Conservation (phyloP, 2,329 filamentous ascomycete species). For the Fusarium subglutinans region DNA sequence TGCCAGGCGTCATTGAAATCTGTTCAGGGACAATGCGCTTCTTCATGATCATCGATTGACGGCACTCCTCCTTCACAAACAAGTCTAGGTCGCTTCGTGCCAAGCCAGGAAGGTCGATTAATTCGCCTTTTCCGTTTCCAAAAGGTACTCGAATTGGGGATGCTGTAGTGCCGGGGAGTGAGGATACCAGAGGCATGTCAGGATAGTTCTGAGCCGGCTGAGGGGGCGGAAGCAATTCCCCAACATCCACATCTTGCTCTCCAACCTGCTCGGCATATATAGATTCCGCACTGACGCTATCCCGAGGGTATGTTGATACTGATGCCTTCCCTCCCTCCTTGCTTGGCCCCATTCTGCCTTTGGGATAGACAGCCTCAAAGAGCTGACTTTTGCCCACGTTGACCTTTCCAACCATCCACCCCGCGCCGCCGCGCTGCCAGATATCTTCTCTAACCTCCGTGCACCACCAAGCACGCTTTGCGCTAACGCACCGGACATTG, state of each 20-base stretch:
- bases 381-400: constrained; percentile 97
- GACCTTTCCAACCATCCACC: constrained; percentile 97
- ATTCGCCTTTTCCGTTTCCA: constrained; percentile 84
- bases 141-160: constrained; percentile 95
- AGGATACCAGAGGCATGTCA: constrained; percentile 84
- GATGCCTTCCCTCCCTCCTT: constrained; percentile 16
- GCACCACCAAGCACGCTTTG: constrained; percentile 91
- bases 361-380: constrained; percentile 88
- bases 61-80: constrained; percentile 74
- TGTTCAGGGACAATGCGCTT: constrained; percentile 78
- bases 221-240: constrained; percentile 77
- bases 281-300: constrained; percentile 17
- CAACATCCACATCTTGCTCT: constrained; percentile 49
- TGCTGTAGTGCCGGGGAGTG: constrained; percentile 90
- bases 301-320: constrained; percentile 28
- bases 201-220: constrained; percentile 80
- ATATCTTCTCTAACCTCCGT: constrained; percentile 86
- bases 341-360: constrained; percentile 63
- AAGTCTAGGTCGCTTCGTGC: constrained; percentile 76
- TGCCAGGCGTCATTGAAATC: constrained; percentile 74
- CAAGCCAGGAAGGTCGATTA: constrained; percentile 92
- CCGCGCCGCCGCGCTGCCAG: constrained; percentile 81
- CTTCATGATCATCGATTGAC: constrained; percentile 79
- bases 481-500: constrained; percentile 87
- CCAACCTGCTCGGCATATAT: constrained; percentile 45